Percentiles rank a stretch among this genome's conserved stretches.
phyloP scores from a whole-genome alignment of 805 yeast genomes.

The Candida sithepensis region DNA sequence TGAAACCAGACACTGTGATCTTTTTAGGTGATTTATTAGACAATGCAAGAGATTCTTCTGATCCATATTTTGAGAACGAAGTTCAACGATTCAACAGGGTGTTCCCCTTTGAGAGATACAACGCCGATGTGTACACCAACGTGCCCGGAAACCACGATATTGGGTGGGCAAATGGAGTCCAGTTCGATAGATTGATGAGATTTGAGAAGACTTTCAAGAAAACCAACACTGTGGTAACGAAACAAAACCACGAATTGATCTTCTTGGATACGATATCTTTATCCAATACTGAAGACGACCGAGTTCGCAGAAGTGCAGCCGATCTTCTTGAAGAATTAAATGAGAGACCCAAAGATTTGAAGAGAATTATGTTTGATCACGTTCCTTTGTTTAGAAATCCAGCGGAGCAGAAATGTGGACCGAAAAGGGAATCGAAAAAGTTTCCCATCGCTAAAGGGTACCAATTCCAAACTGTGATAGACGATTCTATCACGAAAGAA shows the following conservation, averaged over 20 bases:
- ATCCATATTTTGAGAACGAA: constrained; percentile 62
- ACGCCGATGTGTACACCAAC: constrained; percentile 35
- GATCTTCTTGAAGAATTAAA: constrained; percentile 45
- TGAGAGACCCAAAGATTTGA: constrained; percentile 33
- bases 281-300: constrained; percentile 51
- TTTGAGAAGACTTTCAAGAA: constrained; percentile 75
- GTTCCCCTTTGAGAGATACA: constrained; percentile 48
- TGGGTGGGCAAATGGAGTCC: constrained; percentile 80
- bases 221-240: constrained; percentile 48
- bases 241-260: constrained; percentile 71
- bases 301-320: constrained; percentile 44
- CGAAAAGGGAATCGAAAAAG: constrained; percentile 60
- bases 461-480: constrained; percentile 90
- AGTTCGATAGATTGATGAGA: constrained; percentile 51
- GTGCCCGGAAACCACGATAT: constrained; percentile 95
- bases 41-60: constrained; percentile 87
- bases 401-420: constrained; percentile 65
- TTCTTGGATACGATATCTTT: constrained; percentile 81
- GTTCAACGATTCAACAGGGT: constrained; percentile 62
- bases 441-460: constrained; percentile 74
- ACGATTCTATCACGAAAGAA: constrained; percentile 51
- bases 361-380: constrained; percentile 74
- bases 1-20: constrained; percentile 72
- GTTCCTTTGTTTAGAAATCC: constrained; percentile 82
- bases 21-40: constrained; percentile 92